Evolutionary conservation across 2,329 filamentous ascomycete genomes (phyloP).

Genomic region (Venturia nashicola): DNA sequence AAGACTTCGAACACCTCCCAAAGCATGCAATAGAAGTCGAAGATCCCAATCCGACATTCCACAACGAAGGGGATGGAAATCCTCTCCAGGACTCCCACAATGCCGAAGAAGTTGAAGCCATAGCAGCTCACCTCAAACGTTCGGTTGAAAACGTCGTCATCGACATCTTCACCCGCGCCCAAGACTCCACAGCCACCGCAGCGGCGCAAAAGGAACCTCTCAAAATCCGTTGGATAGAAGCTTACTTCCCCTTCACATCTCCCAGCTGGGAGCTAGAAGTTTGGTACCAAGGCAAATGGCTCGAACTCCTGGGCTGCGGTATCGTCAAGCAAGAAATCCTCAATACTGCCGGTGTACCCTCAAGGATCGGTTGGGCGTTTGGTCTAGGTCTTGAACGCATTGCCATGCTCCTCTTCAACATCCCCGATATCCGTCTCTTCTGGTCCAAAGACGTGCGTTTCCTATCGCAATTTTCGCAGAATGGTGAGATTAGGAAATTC

Average conservation of each 20-base stretch:
- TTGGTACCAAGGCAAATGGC: constrained; percentile 87
- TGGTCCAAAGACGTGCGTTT: constrained; percentile 84
- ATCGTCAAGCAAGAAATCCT: constrained; percentile 76
- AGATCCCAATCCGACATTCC: constrained; percentile 68
- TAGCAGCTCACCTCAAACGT: constrained; percentile 75
- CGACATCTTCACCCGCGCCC: constrained; percentile 55
- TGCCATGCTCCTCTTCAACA: constrained; percentile 93
- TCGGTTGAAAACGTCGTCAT: constrained; percentile 83
- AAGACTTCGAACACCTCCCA: constrained; percentile 60
- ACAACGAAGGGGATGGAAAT: constrained; percentile 51
- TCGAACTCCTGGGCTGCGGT: constrained; percentile 89
- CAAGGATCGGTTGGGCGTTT: constrained; percentile 86
- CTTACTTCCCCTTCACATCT: constrained; percentile 94
- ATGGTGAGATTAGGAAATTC: constrained; percentile 45
- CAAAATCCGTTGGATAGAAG: constrained; percentile 85
- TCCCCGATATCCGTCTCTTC: constrained; percentile 92
- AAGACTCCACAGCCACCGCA: constrained; percentile 39
- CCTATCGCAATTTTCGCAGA: constrained; percentile 59
- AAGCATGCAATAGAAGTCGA: constrained; percentile 65
- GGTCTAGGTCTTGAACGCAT: constrained; percentile 89
- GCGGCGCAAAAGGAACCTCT: constrained; percentile 48
- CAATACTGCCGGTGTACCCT: constrained; percentile 60
- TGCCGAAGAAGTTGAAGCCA: constrained; percentile 65
- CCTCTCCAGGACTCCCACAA: constrained; percentile 70
- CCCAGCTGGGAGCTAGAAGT: constrained; percentile 96